Evolutionary conservation across 2,329 filamentous ascomycete genomes (phyloP).

Genomic region (Knoxdaviesia proteae): DNA sequence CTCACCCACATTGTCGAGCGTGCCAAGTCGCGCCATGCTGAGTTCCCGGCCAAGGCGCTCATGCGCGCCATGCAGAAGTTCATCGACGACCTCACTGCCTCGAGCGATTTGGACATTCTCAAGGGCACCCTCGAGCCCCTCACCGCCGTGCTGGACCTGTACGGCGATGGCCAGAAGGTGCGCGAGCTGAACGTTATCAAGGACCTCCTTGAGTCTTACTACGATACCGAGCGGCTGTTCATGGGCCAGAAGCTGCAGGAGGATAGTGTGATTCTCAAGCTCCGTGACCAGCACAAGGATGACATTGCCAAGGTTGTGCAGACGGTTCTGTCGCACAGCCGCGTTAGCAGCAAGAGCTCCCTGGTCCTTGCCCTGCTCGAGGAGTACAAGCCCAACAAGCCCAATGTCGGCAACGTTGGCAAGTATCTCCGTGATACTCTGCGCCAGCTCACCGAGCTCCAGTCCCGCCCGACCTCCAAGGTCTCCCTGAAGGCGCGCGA

Average conservation of each 20-base stretch:
- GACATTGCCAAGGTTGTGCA: constrained; percentile 70
- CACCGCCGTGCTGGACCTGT: constrained; percentile 55
- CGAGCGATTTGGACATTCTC: constrained; percentile 52
- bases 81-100: constrained; percentile 63
- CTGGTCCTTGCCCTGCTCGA: constrained; percentile 80
- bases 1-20: constrained; percentile 76
- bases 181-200: constrained; percentile 75
- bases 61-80: constrained; percentile 72
- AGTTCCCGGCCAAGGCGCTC: constrained; percentile 84
- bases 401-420: constrained; percentile 66
- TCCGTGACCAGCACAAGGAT: constrained; percentile 93
- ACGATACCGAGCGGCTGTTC: constrained; percentile 69
- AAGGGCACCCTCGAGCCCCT: constrained; percentile 56
- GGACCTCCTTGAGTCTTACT: constrained; percentile 62
- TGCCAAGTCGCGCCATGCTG: constrained; percentile 52
- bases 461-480: constrained; percentile 67
- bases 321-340: constrained; percentile 81
- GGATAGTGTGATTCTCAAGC: constrained; percentile 79
- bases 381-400: constrained; percentile 87
- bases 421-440: constrained; percentile 72
- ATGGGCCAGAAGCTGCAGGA: constrained; percentile 68
- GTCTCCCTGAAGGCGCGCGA: constrained; percentile 93
- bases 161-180: constrained; percentile 71
- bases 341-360: constrained; percentile 83
- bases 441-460: constrained; percentile 74